phyloP scores from a whole-genome alignment of 2,329 filamentous ascomycete genomes.

The Alternaria atra region DNA sequence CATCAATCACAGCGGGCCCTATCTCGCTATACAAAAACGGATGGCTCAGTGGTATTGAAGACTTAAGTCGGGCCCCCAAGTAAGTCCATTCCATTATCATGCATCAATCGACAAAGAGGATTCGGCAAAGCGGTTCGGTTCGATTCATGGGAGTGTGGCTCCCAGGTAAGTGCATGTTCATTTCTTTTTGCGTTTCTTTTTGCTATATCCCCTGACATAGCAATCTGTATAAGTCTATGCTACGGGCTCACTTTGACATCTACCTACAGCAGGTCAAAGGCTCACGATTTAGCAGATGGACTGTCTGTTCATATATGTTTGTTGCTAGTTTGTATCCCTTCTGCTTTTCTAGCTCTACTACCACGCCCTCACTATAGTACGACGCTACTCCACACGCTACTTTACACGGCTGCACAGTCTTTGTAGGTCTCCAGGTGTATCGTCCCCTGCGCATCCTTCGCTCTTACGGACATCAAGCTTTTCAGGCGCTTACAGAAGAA shows the following conservation, averaged over 20 bases:
- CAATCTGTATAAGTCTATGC: neutral
- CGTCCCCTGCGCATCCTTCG: neutral
- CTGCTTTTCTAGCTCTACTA: neutral
- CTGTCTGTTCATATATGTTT: neutral
- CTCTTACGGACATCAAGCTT: neutral
- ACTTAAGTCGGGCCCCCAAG: neutral
- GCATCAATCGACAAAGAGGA: neutral
- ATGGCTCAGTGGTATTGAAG: neutral
- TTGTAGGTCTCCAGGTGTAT: neutral
- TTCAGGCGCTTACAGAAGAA: neutral
- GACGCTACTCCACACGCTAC: neutral
- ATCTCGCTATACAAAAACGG: conserved; percentile 1
- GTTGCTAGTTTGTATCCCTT: neutral
- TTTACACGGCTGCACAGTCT: neutral
- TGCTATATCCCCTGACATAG: neutral
- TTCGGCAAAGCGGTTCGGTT: neutral
- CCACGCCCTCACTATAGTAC: neutral
- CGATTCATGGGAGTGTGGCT: neutral
- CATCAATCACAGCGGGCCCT: neutral
- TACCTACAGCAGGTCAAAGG: neutral
- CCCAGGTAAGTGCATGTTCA: neutral
- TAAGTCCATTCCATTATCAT: neutral
- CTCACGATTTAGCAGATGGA: neutral
- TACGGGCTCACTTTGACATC: too few species aligned
- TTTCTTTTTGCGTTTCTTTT: neutral